These are phyloP conservation scores for Chrysoporthe puriensis DNA, from an alignment of 2,329 filamentous ascomycete genomes.

Conservation along the genomic window DNA sequence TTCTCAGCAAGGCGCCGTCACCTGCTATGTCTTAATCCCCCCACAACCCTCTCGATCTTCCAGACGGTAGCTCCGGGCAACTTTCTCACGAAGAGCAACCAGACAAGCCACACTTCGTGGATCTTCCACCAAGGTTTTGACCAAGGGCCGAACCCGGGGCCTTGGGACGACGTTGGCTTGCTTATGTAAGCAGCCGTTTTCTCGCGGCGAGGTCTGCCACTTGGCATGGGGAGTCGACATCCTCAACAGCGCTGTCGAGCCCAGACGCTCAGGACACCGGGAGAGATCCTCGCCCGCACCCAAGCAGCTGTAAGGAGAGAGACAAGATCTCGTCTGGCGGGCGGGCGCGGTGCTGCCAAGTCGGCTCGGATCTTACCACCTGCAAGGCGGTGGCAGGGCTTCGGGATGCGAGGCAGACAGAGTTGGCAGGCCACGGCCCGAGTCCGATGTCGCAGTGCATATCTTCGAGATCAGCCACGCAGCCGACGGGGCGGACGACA, in stretches of 20 bases:
- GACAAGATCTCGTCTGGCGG: too few species aligned
- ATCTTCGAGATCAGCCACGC: background rate
- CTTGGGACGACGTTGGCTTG: background rate
- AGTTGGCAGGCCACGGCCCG: background rate
- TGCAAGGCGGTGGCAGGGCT: too few species aligned
- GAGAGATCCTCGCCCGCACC: background rate
- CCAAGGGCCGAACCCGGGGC: background rate
- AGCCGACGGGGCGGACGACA: background rate
- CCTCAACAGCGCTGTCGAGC: background rate
- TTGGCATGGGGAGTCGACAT: background rate
- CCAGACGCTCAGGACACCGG: background rate
- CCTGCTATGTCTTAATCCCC: background rate
- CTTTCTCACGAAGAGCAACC: background rate
- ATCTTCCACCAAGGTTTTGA: background rate
- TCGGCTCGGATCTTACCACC: too few species aligned
- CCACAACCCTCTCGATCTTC: background rate
- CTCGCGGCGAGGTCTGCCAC: background rate
- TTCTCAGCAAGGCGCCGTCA: background rate
- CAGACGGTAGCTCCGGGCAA: background rate
- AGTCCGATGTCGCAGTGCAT: slow-evolving; percentile 6
- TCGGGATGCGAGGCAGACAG: background rate
- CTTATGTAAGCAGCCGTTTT: background rate
- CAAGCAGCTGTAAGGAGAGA: background rate
- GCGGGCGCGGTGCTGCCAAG: too few species aligned
- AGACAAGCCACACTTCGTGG: background rate